Evolutionary conservation across 78 protist species (phyloP).

Genomic region (Isochrysis galbana): DNA sequence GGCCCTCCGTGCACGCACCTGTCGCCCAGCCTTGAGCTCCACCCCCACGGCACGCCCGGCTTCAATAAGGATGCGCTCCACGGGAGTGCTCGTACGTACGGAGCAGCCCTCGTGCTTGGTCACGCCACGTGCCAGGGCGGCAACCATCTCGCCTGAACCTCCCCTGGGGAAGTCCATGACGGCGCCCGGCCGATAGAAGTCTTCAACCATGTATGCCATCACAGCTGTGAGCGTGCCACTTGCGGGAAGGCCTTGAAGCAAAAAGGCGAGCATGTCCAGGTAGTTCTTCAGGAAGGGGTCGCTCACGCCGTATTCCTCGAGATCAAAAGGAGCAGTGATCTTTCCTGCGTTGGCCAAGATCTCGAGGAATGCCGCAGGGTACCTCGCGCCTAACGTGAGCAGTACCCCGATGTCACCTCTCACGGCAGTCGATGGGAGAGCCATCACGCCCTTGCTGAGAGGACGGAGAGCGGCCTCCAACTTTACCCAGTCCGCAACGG

Average conservation of each 20-base stretch:
- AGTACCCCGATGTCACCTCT: background rate
- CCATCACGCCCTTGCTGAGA: background rate
- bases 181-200: background rate
- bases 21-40: background rate
- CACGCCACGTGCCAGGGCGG: conserved; percentile 44
- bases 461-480: background rate
- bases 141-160: conserved; percentile 12
- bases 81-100: background rate
- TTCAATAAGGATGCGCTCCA: background rate
- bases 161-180: conserved; percentile 41
- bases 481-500: background rate
- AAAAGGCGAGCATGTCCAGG: conserved; percentile 41
- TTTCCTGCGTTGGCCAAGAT: background rate
- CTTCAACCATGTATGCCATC: conserved; percentile 28
- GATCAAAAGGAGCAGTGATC: background rate
- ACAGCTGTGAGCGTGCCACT: conserved; percentile 43
- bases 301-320: background rate
- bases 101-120: conserved; percentile 15
- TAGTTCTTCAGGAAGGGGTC: conserved; percentile 35
- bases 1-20: background rate
- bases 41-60: conserved; percentile 34
- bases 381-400: background rate
- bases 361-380: background rate
- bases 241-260: conserved; percentile 31
- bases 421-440: background rate